Conservation (phyloP, 139 green algal genomes). For the Ostreobium quekettii region DNA sequence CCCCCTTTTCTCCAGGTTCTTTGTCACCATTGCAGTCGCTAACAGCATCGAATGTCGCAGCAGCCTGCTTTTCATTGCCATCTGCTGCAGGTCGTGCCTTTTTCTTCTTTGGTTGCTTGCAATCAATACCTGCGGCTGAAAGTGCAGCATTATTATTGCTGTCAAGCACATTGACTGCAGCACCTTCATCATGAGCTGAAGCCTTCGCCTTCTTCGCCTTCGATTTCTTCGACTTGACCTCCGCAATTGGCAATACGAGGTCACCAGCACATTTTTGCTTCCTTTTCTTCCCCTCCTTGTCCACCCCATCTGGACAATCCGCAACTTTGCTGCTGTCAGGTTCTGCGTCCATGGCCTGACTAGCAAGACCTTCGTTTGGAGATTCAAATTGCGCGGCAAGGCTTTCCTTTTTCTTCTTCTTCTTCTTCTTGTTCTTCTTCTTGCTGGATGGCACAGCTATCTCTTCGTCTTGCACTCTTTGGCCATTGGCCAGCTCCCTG, state of each 20-base stretch:
- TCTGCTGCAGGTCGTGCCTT: background rate
- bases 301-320: background rate
- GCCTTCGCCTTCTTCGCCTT: too few species aligned
- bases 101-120: too few species aligned
- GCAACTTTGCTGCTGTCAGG: background rate
- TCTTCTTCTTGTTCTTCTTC: background rate
- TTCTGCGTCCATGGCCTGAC: background rate
- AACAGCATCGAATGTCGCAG: background rate
- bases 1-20: background rate
- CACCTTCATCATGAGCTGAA: too few species aligned
- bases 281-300: background rate
- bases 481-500: background rate
- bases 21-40: background rate
- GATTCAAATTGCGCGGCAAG: background rate
- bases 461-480: too few species aligned
- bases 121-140: too few species aligned
- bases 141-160: too few species aligned
- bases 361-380: background rate
- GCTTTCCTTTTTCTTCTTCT: background rate
- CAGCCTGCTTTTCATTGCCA: background rate
- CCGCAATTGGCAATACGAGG: too few species aligned
- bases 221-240: too few species aligned
- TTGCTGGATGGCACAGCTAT: too few species aligned
- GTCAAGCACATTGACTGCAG: too few species aligned
- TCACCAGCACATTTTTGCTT: too few species aligned